Base-by-base conservation (phyloP, 352 stramenopile genomes). In the Phytopythium cucurbitacearum region DNA sequence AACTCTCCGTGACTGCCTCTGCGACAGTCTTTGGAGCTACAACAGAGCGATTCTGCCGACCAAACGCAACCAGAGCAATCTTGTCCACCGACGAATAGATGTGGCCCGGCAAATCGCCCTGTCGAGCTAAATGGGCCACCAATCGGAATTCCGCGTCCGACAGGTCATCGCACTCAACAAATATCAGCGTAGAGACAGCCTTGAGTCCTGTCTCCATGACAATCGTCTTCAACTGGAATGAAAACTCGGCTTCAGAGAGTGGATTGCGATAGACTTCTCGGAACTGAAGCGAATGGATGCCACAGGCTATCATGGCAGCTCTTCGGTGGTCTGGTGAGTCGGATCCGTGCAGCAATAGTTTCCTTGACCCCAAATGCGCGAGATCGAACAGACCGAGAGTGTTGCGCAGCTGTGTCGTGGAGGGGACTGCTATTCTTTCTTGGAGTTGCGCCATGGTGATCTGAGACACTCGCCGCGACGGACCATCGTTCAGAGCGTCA, bases 81-180 rank as follows among this genome's bases (percentile, higher is more conserved):
- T 71, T 81, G 38, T 90, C 76, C 0, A 64, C 59, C 1, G 73
- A 66, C 3, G 74, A 76, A 41, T 86, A 88, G 9, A 80, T 39
- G 9, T 73, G 58, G 3, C 44, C 38, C 5, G 76, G 74, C 1
- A 85, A 13, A 40, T 86, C 76, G 13, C 67, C 60, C 34, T 79
- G 68, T 5, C 62, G 51, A 35, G 85, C 55, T 4, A 84, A 49
- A 32, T 85, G 62, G 32, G 83, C 46, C 0, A 83, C 16, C 34
- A 85, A 34, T 5, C 58, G 57, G 3, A 70, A 53, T n/a, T 81
- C 70, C 5, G 65, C 62, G 1, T 10, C 4, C 6, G 57, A 56
- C 3, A 90, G 46, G 33, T 82, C 64, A n/a, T 87, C 75, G 12
- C 73, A 81, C 10, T 85, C 76, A 4, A 69, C 50, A 44, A 78